phyloP scores from a whole-genome alignment of 2,329 filamentous ascomycete species.

The Sarocladium oryzae region DNA sequence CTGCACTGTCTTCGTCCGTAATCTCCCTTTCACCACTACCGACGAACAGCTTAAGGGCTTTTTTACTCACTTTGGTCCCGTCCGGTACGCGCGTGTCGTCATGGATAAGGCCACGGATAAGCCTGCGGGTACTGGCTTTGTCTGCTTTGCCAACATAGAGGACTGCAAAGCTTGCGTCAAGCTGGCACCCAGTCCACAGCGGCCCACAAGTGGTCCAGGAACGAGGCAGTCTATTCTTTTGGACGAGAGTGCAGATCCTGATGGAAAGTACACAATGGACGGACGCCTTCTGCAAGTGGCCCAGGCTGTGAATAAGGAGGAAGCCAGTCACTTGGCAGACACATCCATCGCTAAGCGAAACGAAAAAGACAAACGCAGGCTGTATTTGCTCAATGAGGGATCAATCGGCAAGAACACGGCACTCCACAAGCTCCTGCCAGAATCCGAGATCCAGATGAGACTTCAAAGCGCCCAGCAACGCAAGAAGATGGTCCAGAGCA shows the following conservation, averaged over 20 bases:
- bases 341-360: constrained; percentile 55
- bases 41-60: constrained; percentile 79
- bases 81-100: constrained; percentile 88
- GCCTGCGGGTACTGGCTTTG: constrained; percentile 88
- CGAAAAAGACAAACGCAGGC: constrained; percentile 81
- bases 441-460: constrained; percentile 78
- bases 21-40: constrained; percentile 81
- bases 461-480: constrained; percentile 83
- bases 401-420: constrained; percentile 71
- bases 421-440: constrained; percentile 68
- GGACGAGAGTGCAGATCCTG: constrained; percentile 73
- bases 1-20: constrained; percentile 84
- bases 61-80: constrained; percentile 79
- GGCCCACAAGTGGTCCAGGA: constrained; percentile 31
- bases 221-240: constrained; percentile 74
- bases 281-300: constrained; percentile 81
- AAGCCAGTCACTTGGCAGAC: constrained; percentile 70
- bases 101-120: constrained; percentile 79
- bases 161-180: constrained; percentile 74
- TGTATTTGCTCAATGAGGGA: constrained; percentile 85
- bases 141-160: constrained; percentile 76
- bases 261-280: constrained; percentile 83
- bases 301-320: constrained; percentile 75
- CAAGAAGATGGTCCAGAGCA: constrained; percentile 83
- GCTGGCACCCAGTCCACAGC: constrained; percentile 55